Conservation (phyloP, 2,329 filamentous ascomycete species). For the Curvularia spicifera region DNA sequence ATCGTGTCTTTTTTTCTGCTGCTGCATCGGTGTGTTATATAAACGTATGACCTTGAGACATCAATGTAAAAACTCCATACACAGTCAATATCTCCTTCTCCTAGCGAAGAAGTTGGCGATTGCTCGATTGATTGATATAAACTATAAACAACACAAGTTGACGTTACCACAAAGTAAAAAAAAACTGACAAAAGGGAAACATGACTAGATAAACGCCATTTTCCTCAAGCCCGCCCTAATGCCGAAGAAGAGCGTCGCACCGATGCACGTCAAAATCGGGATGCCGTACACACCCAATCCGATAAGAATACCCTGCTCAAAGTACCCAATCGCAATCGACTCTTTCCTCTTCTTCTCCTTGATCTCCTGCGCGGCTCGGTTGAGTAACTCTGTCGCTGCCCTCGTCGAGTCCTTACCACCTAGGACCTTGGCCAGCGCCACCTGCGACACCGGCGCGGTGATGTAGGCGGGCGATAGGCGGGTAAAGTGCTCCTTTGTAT, state of each 20-base stretch:
- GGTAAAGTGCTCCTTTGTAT: conserved; percentile 30
- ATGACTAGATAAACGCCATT: conserved; percentile 21
- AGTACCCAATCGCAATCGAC: conserved; percentile 38
- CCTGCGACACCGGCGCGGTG: conserved; percentile 14
- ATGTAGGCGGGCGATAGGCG: conserved; percentile 29
- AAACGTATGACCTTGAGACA: not conserved
- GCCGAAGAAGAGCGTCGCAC: conserved; percentile 35
- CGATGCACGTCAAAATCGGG: conserved; percentile 39
- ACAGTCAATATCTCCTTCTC: not conserved
- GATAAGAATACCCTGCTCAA: conserved; percentile 44
- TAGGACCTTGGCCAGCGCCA: conserved; percentile 27
- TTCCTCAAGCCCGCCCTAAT: conserved; percentile 34
- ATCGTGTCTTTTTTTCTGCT: not conserved
- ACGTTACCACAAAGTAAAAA: not conserved
- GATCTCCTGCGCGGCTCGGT: conserved; percentile 34
- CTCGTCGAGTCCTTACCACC: conserved; percentile 19
- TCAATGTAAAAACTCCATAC: no score
- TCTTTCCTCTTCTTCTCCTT: conserved; percentile 44
- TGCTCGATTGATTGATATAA: not conserved
- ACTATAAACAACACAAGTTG: not conserved
- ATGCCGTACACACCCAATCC: conserved; percentile 46
- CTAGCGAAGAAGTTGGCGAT: not conserved
- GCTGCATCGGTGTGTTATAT: not conserved
- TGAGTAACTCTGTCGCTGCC: conserved; percentile 22
- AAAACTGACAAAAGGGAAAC: no score